phyloP scores from a whole-genome alignment of 2,329 filamentous ascomycete species.

The Paraconiothyrium brasiliense region DNA sequence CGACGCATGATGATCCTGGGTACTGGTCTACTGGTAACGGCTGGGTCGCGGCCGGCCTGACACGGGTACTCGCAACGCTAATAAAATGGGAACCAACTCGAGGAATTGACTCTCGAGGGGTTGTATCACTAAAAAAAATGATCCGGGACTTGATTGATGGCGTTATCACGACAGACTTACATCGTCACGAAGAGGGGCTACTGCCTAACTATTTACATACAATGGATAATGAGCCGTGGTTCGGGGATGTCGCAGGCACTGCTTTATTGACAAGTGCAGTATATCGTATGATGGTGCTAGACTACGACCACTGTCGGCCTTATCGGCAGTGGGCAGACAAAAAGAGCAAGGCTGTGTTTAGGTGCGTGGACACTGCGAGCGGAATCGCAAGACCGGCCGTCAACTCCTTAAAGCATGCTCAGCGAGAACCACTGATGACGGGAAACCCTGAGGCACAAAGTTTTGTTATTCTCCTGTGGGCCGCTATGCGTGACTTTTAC shows the following conservation, averaged over 20 bases:
- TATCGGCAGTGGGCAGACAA: conserved; percentile 55
- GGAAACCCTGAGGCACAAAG: conserved; percentile 55
- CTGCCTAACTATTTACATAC: conserved; percentile 58
- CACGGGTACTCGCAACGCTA: conserved; percentile 56
- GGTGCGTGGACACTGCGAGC: conserved; percentile 43
- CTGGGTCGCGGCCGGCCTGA: conserved; percentile 59
- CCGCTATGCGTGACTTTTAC: conserved; percentile 53
- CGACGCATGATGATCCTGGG: conserved; percentile 41
- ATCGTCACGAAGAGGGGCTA: conserved; percentile 44
- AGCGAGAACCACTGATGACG: conserved; percentile 29
- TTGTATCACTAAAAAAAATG: conserved; percentile 39
- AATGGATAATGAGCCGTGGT: conserved; percentile 50
- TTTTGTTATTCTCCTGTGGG: conserved; percentile 54
- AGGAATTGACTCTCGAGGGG: not conserved
- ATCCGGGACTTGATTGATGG: conserved; percentile 52
- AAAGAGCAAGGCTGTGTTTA: conserved; percentile 50
- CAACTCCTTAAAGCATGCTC: conserved; percentile 50
- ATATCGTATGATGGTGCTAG: conserved; percentile 56
- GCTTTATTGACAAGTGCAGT: conserved; percentile 55
- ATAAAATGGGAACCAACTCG: conserved; percentile 36
- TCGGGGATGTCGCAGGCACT: conserved; percentile 60
- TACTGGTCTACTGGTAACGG: conserved; percentile 60
- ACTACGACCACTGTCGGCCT: conserved; percentile 43
- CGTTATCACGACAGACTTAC: conserved; percentile 42
- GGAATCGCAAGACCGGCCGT: conserved; percentile 54